These are phyloP conservation scores for Chlamydomonas sp. DNA, from an alignment of 139 green algal species.

Conservation along the genomic window DNA sequence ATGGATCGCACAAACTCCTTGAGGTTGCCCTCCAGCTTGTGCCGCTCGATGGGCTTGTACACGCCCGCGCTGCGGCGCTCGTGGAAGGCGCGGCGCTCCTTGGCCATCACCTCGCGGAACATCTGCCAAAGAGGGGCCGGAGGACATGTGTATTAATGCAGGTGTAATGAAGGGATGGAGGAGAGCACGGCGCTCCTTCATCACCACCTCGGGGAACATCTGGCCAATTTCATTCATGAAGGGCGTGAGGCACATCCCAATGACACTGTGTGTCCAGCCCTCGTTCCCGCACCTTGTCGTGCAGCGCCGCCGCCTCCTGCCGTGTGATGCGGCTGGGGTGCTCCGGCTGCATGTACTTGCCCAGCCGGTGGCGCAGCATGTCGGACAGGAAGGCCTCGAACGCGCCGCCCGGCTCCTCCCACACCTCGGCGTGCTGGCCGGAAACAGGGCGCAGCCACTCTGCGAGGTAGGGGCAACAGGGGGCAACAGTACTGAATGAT, in stretches of 20 bases:
- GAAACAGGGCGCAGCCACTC: constrained; percentile 47
- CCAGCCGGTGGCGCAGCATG: constrained; percentile 67
- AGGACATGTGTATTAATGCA: background rate
- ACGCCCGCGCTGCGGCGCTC: constrained; percentile 51
- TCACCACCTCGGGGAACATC: too few species aligned
- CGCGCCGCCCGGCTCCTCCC: constrained; percentile 64
- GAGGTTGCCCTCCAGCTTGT: constrained; percentile 79
- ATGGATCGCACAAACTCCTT: constrained; percentile 71
- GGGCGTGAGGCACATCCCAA: too few species aligned
- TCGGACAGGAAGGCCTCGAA: constrained; percentile 82
- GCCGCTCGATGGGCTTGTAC: constrained; percentile 71
- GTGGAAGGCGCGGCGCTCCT: constrained; percentile 72
- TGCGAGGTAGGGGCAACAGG: background rate
- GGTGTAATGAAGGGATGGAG: background rate
- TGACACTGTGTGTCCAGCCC: background rate
- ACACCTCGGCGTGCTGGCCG: constrained; percentile 55
- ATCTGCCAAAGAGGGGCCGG: constrained; percentile 34
- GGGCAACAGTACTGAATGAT: background rate
- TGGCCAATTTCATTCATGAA: too few species aligned
- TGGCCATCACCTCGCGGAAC: constrained; percentile 66
- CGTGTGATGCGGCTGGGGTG: constrained; percentile 64
- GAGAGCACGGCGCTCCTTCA: background rate
- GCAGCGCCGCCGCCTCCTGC: constrained; percentile 19
- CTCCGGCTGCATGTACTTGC: constrained; percentile 78
- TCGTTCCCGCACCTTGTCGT: constrained; percentile 10